Base-by-base conservation (phyloP, 164 flowering plant species). In the Piper longum region DNA sequence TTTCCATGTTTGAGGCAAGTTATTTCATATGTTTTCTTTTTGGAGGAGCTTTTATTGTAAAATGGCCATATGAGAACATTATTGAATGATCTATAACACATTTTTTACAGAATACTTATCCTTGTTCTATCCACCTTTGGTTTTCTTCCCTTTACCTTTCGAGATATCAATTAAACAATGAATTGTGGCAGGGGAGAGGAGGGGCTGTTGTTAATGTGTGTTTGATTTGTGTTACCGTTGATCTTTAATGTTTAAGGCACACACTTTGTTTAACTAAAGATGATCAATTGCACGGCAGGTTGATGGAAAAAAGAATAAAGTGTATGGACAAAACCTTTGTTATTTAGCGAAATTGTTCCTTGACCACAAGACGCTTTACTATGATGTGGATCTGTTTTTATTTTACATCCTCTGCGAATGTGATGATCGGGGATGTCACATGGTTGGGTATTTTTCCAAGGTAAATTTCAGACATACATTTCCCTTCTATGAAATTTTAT, bases 401-500 rank as follows among this genome's bases (percentile, higher is more conserved):
- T 93, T 93, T 67, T 90, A 93, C 68, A 75, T 93, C 45, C 78
- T 90, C 42, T 93, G 99, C 79, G 99, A 93, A 75, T 93, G 97
- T 74, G 99, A 93, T 77, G 99, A 93, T 69, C 83, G 99, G 66
- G 99, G 99, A 65, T 93, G 96, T 77, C 99, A 93, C 84, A 93
- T 93, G 97, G 97, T 90, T 79, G 99, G 99, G 56, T 93, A 93
- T 71, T 93, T 93, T 72, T 93, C 99, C 4, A 93, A 93, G 97
- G 99, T 90, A 80, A 71, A 48, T 56, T 13, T 48, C 61, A 26
- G 2, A 26, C 36, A 0, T 26, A 26, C 36, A 26, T 26, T 26
- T 26, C 36, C 36, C 36, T 26, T 26, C 36, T 26, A 2, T 26
- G 36, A 26, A 26, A 26, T 26, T 26, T 26, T 0, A 26, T 26